Evolutionary conservation across 2,329 filamentous ascomycete species (phyloP).

Genomic region (Calonectria crousiana): DNA sequence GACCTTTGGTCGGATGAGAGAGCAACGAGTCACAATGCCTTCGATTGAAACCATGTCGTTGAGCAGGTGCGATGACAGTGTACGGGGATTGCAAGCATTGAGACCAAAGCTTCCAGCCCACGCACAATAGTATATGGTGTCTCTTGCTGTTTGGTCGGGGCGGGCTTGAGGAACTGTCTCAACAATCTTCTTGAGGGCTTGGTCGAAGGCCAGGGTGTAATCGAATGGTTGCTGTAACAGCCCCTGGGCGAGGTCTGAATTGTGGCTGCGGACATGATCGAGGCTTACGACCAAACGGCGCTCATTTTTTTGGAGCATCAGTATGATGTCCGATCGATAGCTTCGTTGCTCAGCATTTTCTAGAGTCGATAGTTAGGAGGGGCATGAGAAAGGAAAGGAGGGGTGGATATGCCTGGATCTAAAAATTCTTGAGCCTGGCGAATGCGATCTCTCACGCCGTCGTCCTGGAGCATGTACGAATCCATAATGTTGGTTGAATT

Average conservation of each 20-base stretch:
- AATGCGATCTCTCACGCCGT: constrained; percentile 85
- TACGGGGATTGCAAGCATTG: constrained; percentile 93
- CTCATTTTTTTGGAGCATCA: constrained; percentile 78
- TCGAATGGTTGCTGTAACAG: constrained; percentile 91
- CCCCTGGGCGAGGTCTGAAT: constrained; percentile 80
- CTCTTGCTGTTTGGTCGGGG: constrained; percentile 79
- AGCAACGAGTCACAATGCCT: constrained; percentile 97
- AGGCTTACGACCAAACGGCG: constrained; percentile 79
- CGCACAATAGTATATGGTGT: constrained; percentile 95
- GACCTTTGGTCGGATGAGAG: constrained; percentile 95
- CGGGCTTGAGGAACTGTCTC: constrained; percentile 82
- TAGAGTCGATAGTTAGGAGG: constrained; percentile 24
- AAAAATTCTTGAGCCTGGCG: constrained; percentile 92
- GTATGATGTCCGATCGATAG: constrained; percentile 90
- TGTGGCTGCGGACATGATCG: constrained; percentile 92
- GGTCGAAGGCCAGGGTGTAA: constrained; percentile 88
- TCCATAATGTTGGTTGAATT: constrained; percentile 68
- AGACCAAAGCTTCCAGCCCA: constrained; percentile 96
- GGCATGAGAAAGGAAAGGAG: background rate
- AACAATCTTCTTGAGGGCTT: constrained; percentile 89
- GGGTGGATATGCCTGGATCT: constrained; percentile 79
- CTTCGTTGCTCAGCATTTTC: constrained; percentile 71
- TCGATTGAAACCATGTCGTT: constrained; percentile 98
- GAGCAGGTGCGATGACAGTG: constrained; percentile 86
- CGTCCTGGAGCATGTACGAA: constrained; percentile 81